These are phyloP conservation scores for Xylariaceae sp. DNA, from an alignment of 2,329 filamentous ascomycete genomes.

Conservation along the genomic window DNA sequence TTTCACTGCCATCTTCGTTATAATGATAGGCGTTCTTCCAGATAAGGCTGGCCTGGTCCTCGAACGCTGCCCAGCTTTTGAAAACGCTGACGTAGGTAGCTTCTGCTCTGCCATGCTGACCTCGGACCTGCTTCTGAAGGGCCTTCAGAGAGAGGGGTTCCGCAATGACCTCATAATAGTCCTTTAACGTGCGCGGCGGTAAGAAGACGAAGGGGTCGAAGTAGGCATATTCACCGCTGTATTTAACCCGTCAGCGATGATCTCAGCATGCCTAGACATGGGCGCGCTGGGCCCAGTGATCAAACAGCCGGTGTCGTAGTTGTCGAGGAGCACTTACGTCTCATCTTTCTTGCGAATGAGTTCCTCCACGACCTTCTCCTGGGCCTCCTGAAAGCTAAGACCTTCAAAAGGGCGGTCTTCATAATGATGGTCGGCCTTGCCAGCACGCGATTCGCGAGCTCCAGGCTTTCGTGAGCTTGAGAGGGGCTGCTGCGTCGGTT, in stretches of 20 bases:
- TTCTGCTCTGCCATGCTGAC: slow-evolving; percentile 60
- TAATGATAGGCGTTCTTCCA: slow-evolving; percentile 86
- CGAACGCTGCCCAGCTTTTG: slow-evolving; percentile 76
- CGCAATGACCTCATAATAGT: slow-evolving; percentile 80
- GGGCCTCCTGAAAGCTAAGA: slow-evolving; percentile 73
- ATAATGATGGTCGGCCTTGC: slow-evolving; percentile 44
- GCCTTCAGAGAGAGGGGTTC: slow-evolving; percentile 73
- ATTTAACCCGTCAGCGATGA: too few relatives aligned
- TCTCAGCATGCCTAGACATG: too few relatives aligned
- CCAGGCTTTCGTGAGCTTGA: slow-evolving; percentile 19
- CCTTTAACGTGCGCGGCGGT: slow-evolving; percentile 65
- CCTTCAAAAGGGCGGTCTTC: slow-evolving; percentile 58
- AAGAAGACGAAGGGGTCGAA: slow-evolving; percentile 71
- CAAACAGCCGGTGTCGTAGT: too few relatives aligned
- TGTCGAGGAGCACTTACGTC: slow-evolving; percentile 40
- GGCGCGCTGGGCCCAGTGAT: too few relatives aligned
- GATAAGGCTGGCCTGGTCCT: slow-evolving; percentile 69
- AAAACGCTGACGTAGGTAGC: slow-evolving; percentile 60
- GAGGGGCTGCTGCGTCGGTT: slow-evolving; percentile 22
- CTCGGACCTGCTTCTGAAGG: slow-evolving; percentile 69
- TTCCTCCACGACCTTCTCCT: slow-evolving; percentile 77
- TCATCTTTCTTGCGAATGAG: slow-evolving; percentile 62
- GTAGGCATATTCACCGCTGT: too few relatives aligned
- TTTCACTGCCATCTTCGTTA: slow-evolving; percentile 86
- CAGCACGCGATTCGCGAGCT: slow-evolving; percentile 26